Percentiles rank a stretch among this genome's conserved stretches.
phyloP scores from a whole-genome alignment of 768 basidiomycete genomes.

The Lactarius hatsudake region DNA sequence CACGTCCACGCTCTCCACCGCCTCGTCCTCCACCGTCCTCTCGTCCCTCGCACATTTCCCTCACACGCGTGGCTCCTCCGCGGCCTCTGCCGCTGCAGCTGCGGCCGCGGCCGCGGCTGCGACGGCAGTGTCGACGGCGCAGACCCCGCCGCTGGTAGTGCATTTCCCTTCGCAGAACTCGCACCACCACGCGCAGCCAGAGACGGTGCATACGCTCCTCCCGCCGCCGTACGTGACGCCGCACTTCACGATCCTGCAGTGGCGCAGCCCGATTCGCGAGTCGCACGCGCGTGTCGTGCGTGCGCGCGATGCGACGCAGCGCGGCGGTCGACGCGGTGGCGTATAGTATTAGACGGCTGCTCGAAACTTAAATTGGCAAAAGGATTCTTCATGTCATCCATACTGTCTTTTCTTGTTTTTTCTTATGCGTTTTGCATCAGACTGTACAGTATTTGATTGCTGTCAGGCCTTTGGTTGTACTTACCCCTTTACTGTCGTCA shows the following conservation, averaged over 20 bases:
- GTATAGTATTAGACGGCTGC: neutral
- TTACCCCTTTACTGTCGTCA: neutral
- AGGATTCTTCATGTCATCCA: neutral
- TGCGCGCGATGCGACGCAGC: conserved; percentile 34
- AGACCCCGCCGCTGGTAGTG: conserved; percentile 44
- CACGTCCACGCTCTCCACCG: conserved; percentile 31
- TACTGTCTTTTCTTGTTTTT: neutral
- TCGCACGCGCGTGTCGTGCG: conserved; percentile 63
- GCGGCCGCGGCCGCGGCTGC: neutral
- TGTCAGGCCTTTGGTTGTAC: neutral
- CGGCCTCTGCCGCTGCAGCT: neutral
- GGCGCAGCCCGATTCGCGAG: conserved; percentile 65
- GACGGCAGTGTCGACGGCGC: conserved; percentile 32
- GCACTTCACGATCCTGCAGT: conserved; percentile 65
- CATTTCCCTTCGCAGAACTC: conserved; percentile 66
- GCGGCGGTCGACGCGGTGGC: conserved; percentile 12
- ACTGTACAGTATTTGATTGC: conserved; percentile 5
- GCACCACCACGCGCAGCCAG: conserved; percentile 42
- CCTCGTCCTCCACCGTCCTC: conserved; percentile 34
- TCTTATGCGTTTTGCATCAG: neutral
- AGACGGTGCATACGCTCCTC: conserved; percentile 65
- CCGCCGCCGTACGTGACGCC: conserved; percentile 69
- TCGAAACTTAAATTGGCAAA: neutral
- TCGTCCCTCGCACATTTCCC: conserved; percentile 42
- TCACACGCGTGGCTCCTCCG: conserved; percentile 28